Percentiles rank a stretch among this genome's conserved stretches.
phyloP scores from a whole-genome alignment of 1,139 yeast species.

The Ogataea hybrid region DNA sequence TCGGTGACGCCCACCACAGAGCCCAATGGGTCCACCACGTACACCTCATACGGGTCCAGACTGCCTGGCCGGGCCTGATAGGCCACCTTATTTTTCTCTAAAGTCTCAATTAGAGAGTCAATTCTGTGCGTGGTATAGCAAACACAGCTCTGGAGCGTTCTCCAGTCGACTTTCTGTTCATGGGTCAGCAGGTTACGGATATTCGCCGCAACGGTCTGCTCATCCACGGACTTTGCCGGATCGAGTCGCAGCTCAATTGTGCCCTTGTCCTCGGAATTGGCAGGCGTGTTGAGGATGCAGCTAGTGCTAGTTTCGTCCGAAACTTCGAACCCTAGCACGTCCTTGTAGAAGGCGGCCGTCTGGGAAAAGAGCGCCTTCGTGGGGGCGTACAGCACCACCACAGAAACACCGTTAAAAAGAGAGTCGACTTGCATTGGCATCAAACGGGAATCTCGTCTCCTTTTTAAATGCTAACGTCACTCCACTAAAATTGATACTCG shows the following conservation, averaged over 20 bases:
- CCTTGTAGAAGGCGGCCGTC: conserved; percentile 47
- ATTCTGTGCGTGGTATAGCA: conserved; percentile 40
- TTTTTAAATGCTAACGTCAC: conserved; percentile 5
- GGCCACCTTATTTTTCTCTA: conserved; percentile 32
- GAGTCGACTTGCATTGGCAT: conserved; percentile 20
- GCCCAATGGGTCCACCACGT: conserved; percentile 68
- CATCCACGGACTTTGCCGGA: conserved; percentile 33
- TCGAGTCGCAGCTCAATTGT: conserved; percentile 32
- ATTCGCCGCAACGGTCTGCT: conserved; percentile 32
- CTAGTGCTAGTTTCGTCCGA: conserved; percentile 30
- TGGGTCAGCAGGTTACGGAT: conserved; percentile 31
- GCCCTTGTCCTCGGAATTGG: conserved; percentile 35
- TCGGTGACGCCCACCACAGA: conserved; percentile 66
- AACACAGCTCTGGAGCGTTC: conserved; percentile 44
- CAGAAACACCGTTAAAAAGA: conserved; percentile 51
- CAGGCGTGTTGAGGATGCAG: conserved; percentile 35
- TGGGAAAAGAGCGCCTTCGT: conserved; percentile 35
- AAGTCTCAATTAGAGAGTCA: conserved; percentile 36
- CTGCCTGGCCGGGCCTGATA: conserved; percentile 52
- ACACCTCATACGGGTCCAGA: conserved; percentile 64
- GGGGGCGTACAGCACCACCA: conserved; percentile 45
- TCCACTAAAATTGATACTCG: conserved; percentile 6
- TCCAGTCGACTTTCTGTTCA: conserved; percentile 45
- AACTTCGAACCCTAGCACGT: conserved; percentile 42
- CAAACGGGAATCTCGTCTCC: neutral